Base-by-base conservation (phyloP, 192 early-diverging fungal species). In the Backusella mclennaniae region DNA sequence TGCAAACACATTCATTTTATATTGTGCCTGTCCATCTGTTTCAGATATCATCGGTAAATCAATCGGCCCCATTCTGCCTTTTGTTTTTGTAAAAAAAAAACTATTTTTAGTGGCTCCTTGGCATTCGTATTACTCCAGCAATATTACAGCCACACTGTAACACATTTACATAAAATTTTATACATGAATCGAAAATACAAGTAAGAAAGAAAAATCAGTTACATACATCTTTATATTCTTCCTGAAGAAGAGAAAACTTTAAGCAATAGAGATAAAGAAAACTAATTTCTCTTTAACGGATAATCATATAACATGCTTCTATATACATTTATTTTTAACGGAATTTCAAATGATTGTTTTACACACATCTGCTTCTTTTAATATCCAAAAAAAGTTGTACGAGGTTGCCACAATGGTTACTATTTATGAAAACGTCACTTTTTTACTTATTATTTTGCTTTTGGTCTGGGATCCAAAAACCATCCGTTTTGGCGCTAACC, bases 91-190 rank as follows among this genome's bases (percentile, higher is more conserved):
- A 63, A 63, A 23, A 29, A 29, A 39, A 63, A 29, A 59, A 23
- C 12, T 63, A 63, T 63, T 63, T 63, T 63, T 63, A 63, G 56
- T 63, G 56, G 56, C 56, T 63, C 56, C 56, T 63, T 63, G 56
- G 56, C 56, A 4, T 14, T 63, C 23, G 56, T 63, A 63, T 63
- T 63, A 63, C 56, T 39, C 11, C 2, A 3, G 23, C 8, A 63
- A 29, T 63, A 63, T 29, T 63, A 29, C 23, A 23, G 56, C 56
- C 56, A 63, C 56, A 63, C 23, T 63, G 56, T 63, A 63, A 63
- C 56, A 6, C 3, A 0, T 29, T 26, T 29, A 14, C 56, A 29
- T 63, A 8, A 63, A 29, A 63, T 26, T 7, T n/a, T 23, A 59
- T 11, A 59, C 8, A 23, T 21, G 17, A 59, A n/a, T 49, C 46